Conservation (phyloP, 2,329 filamentous ascomycete species). For the Talaromyces sp. region DNA sequence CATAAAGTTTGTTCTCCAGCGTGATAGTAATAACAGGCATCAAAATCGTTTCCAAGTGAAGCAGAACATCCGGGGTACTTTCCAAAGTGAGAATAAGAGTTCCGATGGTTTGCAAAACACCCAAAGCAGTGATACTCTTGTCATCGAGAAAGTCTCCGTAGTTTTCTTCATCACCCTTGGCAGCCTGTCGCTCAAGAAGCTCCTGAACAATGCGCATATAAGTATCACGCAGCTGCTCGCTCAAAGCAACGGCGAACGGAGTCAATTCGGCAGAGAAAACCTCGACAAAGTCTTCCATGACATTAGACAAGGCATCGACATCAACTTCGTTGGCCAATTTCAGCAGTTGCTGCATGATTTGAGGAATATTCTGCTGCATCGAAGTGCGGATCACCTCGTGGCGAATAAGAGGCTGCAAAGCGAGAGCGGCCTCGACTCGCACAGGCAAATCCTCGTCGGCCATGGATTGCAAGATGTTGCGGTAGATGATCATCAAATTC, state of each 20-base stretch:
- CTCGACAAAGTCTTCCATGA: conserved; percentile 99
- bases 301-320: conserved; percentile 92
- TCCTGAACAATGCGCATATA: conserved; percentile 92
- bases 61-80: conserved; percentile 89
- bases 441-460: conserved; percentile 89
- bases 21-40: conserved; percentile 98
- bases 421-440: conserved; percentile 86
- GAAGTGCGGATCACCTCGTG: conserved; percentile 89
- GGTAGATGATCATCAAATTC: conserved; percentile 93
- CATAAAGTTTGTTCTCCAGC: conserved; percentile 94
- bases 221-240: conserved; percentile 91
- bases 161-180: conserved; percentile 68
- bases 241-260: conserved; percentile 91
- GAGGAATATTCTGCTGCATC: conserved; percentile 97
- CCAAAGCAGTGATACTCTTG: conserved; percentile 95
- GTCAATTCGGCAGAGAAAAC: conserved; percentile 96
- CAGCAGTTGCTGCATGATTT: conserved; percentile 97
- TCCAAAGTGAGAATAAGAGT: conserved; percentile 94
- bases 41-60: conserved; percentile 89
- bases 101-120: conserved; percentile 94
- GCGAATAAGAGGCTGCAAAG: conserved; percentile 88
- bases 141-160: conserved; percentile 93
- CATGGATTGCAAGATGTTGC: conserved; percentile 95
- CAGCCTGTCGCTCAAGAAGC: conserved; percentile 75
- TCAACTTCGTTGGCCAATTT: conserved; percentile 98